Evolutionary conservation across 2,329 filamentous ascomycete genomes (phyloP), one percentile per base, ranked within the genome.

Genomic region (Fusarium sp.): DNA sequence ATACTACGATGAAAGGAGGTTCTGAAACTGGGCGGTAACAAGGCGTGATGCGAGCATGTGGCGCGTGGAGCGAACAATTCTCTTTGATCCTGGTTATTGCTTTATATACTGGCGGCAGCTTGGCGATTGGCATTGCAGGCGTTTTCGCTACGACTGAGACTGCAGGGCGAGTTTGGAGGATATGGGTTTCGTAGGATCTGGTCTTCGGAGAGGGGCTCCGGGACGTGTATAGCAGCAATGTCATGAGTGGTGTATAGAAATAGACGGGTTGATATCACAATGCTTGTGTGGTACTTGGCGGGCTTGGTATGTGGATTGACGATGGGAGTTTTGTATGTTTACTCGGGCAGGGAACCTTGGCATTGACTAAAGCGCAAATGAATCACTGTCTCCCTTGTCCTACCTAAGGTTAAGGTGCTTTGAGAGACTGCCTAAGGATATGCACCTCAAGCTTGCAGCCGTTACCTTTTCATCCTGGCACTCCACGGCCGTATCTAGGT

Each of bases 231-330:
- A 75, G 60, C 55, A 34, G 31, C 11, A 11, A 70, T 65, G 62
- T 41, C 41, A 70, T 60, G 60, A 66, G 62, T 60, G 57, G 48
- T 40, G 60, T 52, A 72, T 73, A 75, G 66, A 73, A 61, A 74
- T 75, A 75, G 73, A 75, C 36, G 44, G 58, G 60, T 56, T 64
- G 34, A 8, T 41, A 55, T 47, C n/a, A 53, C 62, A n/a, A 31
- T 51, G 34, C 37, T 27, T 30, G 48, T 37, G n/a, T 51, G 37
- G 48, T 39, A n/a, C 9, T 13, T 39, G 18, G 12, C n/a, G n/a
- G 34, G 27, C 31, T 39, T 39, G 15, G 12, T 34, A 34, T 8
- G 31, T 34, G 31, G 7, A 34, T 34, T 34, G 11, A 11, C 18
- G 18, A 23, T 23, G 18, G 18, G 18, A 23, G 36, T 51, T 37